Conservation (phyloP, 2,329 filamentous ascomycete genomes). For the Verticillium longisporum region DNA sequence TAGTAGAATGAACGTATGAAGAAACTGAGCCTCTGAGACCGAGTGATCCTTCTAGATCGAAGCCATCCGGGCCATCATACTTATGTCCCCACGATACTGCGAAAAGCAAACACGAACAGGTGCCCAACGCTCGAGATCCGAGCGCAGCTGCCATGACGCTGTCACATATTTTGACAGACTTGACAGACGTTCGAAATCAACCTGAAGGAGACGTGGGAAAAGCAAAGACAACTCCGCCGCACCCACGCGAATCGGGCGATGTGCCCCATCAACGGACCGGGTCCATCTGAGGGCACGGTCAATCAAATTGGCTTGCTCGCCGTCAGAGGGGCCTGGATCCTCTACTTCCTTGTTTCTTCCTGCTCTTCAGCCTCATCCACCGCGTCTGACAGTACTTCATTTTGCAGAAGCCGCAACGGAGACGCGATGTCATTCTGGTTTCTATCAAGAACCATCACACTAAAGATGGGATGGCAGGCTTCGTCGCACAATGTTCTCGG, state of each 20-base stretch:
- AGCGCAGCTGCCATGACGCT: background rate
- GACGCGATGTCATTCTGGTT: background rate
- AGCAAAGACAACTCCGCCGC: background rate
- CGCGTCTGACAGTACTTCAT: background rate
- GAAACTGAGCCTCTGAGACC: background rate
- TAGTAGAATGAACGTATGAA: background rate
- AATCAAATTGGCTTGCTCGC: background rate
- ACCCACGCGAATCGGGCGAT: background rate
- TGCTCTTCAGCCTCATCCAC: background rate
- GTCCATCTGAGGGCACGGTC: background rate
- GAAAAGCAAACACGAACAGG: background rate
- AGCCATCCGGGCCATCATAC: background rate
- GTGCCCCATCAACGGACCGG: background rate
- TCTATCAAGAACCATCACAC: background rate
- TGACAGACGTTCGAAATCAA: background rate
- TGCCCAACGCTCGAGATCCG: background rate
- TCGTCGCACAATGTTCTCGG: background rate
- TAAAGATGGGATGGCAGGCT: background rate
- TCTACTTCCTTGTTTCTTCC: background rate
- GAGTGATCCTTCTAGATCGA: background rate
- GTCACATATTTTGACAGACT: background rate
- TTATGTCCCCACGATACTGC: background rate
- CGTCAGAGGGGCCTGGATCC: background rate
- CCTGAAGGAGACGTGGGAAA: background rate
- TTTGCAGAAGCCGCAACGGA: no score